A percentile compares a stretch with the other conserved stretches of the same genome.
These are phyloP conservation scores for Senecio squalidus DNA, from an alignment of 140 eudicot genomes.

Conservation along the genomic window DNA sequence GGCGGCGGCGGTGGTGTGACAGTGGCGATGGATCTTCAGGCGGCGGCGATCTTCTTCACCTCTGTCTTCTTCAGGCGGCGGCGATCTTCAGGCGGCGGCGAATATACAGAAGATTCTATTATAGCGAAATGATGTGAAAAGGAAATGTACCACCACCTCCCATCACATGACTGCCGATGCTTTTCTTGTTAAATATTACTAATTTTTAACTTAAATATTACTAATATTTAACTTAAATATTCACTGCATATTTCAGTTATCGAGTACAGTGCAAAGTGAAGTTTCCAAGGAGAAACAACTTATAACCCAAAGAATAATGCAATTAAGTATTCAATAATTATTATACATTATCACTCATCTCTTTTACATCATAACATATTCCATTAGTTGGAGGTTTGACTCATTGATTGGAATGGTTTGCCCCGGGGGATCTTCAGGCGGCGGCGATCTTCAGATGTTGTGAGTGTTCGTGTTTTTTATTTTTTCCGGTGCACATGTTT, in stretches of 20 bases:
- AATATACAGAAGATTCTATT: constrained; percentile 10
- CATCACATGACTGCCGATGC: constrained; percentile 71
- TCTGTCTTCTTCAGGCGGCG: too few species aligned
- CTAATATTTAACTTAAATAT: neutral
- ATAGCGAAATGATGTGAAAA: neutral
- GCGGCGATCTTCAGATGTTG: too few species aligned
- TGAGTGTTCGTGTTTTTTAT: too few species aligned
- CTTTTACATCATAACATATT: constrained; percentile 23
- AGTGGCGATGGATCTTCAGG: too few species aligned
- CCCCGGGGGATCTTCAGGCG: too few species aligned
- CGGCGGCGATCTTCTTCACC: too few species aligned
- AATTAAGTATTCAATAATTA: constrained; percentile 5
- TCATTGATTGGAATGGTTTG: too few species aligned
- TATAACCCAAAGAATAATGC: constrained; percentile 58
- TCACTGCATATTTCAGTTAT: constrained; percentile 21
- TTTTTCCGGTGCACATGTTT: too few species aligned
- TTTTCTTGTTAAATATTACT: constrained; percentile 10
- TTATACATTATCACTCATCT: constrained; percentile 15
- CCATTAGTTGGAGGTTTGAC: too few species aligned
- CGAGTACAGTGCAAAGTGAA: constrained; percentile 27
- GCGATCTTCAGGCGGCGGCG: too few species aligned
- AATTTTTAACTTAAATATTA: too few species aligned
- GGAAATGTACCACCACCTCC: constrained; percentile 29
- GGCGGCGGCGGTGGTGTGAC: too few species aligned
- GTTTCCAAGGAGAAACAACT: constrained; percentile 77